These are phyloP conservation scores for Arthrobotrys pseudoclavata DNA, from an alignment of 2,329 filamentous ascomycete species.

Conservation along the genomic window DNA sequence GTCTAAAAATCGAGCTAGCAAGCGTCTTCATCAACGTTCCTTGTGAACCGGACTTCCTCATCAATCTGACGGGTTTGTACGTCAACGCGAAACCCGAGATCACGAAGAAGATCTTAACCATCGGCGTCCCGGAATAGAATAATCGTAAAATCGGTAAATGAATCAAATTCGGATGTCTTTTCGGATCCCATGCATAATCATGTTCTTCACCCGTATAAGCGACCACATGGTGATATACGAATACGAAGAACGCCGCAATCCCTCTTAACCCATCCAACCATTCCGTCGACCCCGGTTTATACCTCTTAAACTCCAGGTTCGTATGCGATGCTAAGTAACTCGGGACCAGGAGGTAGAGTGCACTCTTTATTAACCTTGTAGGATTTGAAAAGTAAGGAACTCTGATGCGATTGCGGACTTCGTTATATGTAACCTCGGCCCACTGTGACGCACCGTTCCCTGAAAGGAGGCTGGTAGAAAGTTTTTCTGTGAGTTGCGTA, in stretches of 20 bases:
- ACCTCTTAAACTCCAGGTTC: conserved; percentile 60
- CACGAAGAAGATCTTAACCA: conserved; percentile 62
- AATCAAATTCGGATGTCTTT: conserved; percentile 60
- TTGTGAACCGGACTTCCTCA: conserved; percentile 31
- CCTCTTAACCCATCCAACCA: conserved; percentile 54
- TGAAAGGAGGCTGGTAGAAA: background rate
- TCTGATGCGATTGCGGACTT: background rate
- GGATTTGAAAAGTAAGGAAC: conserved; percentile 5
- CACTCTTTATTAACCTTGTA: conserved; percentile 20
- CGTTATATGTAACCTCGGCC: conserved; percentile 2
- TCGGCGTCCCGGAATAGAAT: conserved; percentile 61
- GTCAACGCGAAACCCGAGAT: conserved; percentile 61
- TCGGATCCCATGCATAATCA: conserved; percentile 64
- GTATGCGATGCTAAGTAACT: conserved; percentile 52
- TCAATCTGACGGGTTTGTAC: conserved; percentile 47
- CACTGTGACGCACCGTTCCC: conserved; percentile 3
- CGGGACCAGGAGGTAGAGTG: conserved; percentile 37
- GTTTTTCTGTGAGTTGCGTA: conserved; percentile 15
- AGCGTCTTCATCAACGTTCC: conserved; percentile 64
- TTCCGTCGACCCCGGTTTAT: conserved; percentile 44
- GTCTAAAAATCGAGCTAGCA: conserved; percentile 69
- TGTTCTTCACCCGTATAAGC: conserved; percentile 50
- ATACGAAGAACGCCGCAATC: conserved; percentile 58
- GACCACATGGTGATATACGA: conserved; percentile 61
- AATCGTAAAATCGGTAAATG: conserved; percentile 48